Base-by-base conservation (phyloP, 129 eudicot species). In the Rutidosis leptorrhynchoides region DNA sequence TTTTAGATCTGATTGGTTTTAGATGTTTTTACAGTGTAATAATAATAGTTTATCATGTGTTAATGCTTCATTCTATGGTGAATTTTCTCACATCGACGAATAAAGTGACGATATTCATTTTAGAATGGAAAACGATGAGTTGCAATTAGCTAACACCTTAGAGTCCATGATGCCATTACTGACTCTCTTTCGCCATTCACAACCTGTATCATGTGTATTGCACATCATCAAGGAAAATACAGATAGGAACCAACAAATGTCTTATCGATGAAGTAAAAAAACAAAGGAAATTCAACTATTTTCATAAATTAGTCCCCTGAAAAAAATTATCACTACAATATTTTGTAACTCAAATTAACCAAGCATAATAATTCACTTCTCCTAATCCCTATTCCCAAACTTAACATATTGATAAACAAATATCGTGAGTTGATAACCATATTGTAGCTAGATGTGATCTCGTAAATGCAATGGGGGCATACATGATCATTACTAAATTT, bases 81-180 rank as follows among this genome's bases (percentile, higher is more conserved):
- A 32, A 0, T 32, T 32, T 32, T 2, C 7, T 32, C 37, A 32
- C 37, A 32, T 32, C 11, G 1, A 32, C 8, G 32, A 29, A 32
- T 3, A 10, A 37, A 37, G 0, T 37, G 43, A 22, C 59, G 32
- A 76, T 19, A 17, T 54, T 20, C 46, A 60, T 53, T 26, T 5
- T 26, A 54, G 14, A n/a, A 24, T 20, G 45, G 6, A 33, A 55
- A 57, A 67, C n/a, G 25, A 69, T 32, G 21, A 48, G 55, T 46
- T 21, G 42, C 28, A 16, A 64, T 25, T 16, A 48, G 65, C 22
- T 37, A 52, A 62, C 25, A 88, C 98, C 98, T 85, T 56, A 92
- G 72, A 53, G 53, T 83, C 98, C 98, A 92, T 25, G 83, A 79
- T 6, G 98, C 98, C 73, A 72, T 62, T 64, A 92, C 76, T 65